Evolutionary conservation across 176 grass and related monocot species (phyloP), one percentile per base, ranked within the genome.

Genomic region (Rhynchospora pubera): DNA sequence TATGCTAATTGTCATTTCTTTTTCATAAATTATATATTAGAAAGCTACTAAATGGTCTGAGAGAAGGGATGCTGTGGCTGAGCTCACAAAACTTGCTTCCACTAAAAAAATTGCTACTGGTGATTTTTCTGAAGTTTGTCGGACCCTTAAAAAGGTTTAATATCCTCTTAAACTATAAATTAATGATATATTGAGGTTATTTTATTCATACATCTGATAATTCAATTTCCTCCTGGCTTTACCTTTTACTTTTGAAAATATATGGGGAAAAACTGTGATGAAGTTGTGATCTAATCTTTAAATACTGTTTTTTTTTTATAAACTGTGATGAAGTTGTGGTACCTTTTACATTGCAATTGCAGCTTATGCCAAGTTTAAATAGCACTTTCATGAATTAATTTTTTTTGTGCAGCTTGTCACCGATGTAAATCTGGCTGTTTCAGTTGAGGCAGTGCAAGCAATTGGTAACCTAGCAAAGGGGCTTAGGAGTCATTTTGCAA

Each of bases 21-120:
- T 82, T 65, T 48, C 57, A 15, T 82, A 15, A 46, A 46, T 85
- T 73, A 82, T n/a, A n/a, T 32, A 43, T 83, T 86, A 99, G 97
- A 99, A 99, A 99, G 93, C 93, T 87, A 87, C 89, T 83, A 99
- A 99, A 89, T 99, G 97, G 97, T 99, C 97, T 1, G 97, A 99
- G 86, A 95, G 97, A 82, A 99, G 93, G 89, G 97, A 99, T 87
- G 97, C 97, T 86, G 97, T 99, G 8, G 91, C 80, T 0, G 97
- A 99, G 66, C 88, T 99, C 32, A 95, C 89, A 76, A 99, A 99
- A 84, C 97, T 99, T 85, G 93, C 97, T 84, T 99, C 91, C 18
- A 83, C 91, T 15, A 99, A 91, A 90, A 95, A 92, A 88, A 93
- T 99, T 63, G 91, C 93, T 83, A 64, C 86, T 51, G 97, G 97